Conservation (phyloP, 305 asterid genomes). For the Fraxinus sp. region DNA sequence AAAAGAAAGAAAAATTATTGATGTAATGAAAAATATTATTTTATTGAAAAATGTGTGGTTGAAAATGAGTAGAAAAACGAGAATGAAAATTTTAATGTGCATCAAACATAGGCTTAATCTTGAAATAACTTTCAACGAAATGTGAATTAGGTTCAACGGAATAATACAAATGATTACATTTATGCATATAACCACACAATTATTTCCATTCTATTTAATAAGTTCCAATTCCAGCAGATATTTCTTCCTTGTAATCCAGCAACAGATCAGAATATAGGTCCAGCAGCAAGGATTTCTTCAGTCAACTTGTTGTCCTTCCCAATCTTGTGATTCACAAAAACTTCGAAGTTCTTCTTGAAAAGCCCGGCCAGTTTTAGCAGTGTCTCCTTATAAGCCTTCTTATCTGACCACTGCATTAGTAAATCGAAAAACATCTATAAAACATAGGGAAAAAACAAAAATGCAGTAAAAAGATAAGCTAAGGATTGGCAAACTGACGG, state of each 20-base stretch:
- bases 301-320: slow-evolving; percentile 59
- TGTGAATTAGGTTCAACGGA: not conserved
- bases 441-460: not conserved
- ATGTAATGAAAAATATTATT: too few species aligned
- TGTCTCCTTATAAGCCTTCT: slow-evolving; percentile 55
- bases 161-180: not conserved
- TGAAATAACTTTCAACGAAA: not conserved
- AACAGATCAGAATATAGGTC: slow-evolving; percentile 41
- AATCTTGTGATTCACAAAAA: slow-evolving; percentile 54
- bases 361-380: slow-evolving; percentile 54
- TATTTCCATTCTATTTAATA: not conserved
- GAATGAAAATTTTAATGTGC: too few species aligned
- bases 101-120: not conserved
- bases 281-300: slow-evolving; percentile 57
- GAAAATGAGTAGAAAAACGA: too few species aligned
- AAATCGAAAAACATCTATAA: not conserved
- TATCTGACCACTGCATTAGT: slow-evolving; percentile 56
- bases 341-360: slow-evolving; percentile 58
- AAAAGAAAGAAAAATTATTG: too few species aligned
- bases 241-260: not conserved
- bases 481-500: slow-evolving; percentile 48
- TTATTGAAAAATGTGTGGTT: too few species aligned
- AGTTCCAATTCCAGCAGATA: slow-evolving; percentile 20
- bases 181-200: not conserved
- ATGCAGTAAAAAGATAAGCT: not conserved